Percentiles rank a stretch among this genome's conserved stretches.
Evolutionary conservation across 2,329 filamentous ascomycete species (phyloP).

Genomic region (Paracoccidioides lutzii): DNA sequence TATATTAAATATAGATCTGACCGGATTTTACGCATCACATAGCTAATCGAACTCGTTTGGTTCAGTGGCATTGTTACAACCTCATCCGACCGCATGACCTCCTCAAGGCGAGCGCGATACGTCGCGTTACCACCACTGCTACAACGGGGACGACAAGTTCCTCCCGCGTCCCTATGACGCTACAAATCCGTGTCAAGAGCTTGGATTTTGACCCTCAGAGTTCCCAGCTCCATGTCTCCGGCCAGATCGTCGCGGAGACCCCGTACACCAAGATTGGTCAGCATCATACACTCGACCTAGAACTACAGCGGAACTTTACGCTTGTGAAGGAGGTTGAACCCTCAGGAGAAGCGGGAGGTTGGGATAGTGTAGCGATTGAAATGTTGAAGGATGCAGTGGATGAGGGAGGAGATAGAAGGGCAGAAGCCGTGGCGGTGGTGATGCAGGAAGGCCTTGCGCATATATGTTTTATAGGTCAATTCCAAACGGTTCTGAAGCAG

Average conservation of each 20-base stretch:
- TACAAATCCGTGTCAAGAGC: conserved; percentile 52
- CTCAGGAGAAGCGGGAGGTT: conserved; percentile 41
- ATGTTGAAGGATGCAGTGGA: conserved; percentile 68
- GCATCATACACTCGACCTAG: conserved; percentile 66
- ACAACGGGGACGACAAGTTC: conserved; percentile 48
- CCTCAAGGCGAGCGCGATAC: conserved; percentile 53
- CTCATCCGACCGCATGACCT: conserved; percentile 54
- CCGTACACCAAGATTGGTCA: conserved; percentile 53
- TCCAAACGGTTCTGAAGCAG: conserved; percentile 37
- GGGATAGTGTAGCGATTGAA: conserved; percentile 78
- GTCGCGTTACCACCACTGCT: conserved; percentile 48
- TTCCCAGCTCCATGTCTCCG: conserved; percentile 55
- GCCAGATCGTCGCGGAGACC: conserved; percentile 53
- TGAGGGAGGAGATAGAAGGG: conserved; percentile 54
- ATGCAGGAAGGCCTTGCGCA: conserved; percentile 62
- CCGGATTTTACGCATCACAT: not conserved
- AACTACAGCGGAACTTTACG: conserved; percentile 76
- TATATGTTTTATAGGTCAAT: conserved; percentile 40
- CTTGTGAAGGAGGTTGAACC: conserved; percentile 60
- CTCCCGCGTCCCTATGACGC: conserved; percentile 50
- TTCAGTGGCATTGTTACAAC: conserved; percentile 62
- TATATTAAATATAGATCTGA: not conserved
- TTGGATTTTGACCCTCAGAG: conserved; percentile 59
- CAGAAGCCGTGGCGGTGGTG: conserved; percentile 76
- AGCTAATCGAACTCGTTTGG: not conserved